Conservation (phyloP, 495 filamentous ascomycete genomes). For the Collariella sp. region DNA sequence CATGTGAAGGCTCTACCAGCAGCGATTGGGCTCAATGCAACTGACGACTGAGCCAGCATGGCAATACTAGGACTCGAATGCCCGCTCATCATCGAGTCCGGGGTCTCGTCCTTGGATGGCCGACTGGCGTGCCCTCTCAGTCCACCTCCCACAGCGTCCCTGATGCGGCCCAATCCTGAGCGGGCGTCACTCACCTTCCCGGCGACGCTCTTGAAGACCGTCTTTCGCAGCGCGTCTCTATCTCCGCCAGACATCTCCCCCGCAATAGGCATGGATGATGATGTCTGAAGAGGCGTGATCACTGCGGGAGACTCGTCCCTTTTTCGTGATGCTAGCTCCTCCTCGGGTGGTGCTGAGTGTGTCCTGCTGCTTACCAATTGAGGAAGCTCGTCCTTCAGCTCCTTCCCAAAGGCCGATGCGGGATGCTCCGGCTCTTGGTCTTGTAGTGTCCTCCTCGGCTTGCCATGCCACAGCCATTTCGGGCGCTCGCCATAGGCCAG, state of each 20-base stretch:
- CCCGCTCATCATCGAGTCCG: constrained; percentile 21
- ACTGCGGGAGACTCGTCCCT: constrained; percentile 35
- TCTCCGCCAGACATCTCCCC: constrained; percentile 42
- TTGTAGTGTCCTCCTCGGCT: constrained; percentile 49
- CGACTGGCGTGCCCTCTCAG: constrained; percentile 41
- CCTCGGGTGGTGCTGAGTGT: constrained; percentile 40
- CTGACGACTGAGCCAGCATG: constrained; percentile 32
- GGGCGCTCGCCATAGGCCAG: constrained; percentile 68
- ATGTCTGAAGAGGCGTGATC: constrained; percentile 26
- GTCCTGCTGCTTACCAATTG: constrained; percentile 44
- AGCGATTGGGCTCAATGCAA: constrained; percentile 27
- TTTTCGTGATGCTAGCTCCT: constrained; percentile 32
- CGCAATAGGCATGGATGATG: constrained; percentile 34
- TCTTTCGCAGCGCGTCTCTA: constrained; percentile 58
- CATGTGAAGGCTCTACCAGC: constrained; percentile 44
- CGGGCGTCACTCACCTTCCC: constrained; percentile 74
- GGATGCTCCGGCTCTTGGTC: constrained; percentile 43
- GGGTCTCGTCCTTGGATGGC: constrained; percentile 39
- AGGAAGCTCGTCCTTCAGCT: constrained; percentile 31
- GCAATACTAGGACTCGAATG: constrained; percentile 29
- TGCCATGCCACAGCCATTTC: constrained; percentile 94
- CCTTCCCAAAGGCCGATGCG: constrained; percentile 56
- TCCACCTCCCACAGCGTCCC: constrained; percentile 64
- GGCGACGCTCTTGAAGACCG: constrained; percentile 70
- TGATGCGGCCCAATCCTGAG: constrained; percentile 74